Evolutionary conservation across 345 rosid genomes (phyloP).

Genomic region (Corymbia maculata): DNA sequence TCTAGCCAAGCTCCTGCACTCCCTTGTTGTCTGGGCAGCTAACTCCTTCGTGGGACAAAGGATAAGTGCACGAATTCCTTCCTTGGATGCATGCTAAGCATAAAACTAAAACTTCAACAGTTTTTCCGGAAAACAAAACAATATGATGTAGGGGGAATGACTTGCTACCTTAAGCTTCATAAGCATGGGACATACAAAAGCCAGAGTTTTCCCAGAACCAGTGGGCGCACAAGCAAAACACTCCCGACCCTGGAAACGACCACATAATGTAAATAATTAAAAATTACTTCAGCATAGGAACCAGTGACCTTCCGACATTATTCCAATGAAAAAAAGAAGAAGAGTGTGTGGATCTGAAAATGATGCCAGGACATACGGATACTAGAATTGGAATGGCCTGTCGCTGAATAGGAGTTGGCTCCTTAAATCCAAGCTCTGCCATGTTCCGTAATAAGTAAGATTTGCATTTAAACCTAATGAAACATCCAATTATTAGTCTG

Average conservation of each 20-base stretch:
- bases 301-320: not conserved
- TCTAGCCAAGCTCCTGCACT: constrained; percentile 77
- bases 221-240: constrained; percentile 98
- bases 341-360: not conserved
- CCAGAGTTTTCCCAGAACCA: constrained; percentile 93
- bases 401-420: constrained; percentile 97
- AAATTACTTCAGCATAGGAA: not conserved
- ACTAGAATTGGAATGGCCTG: constrained; percentile 89
- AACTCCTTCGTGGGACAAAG: constrained; percentile 88
- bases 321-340: not conserved
- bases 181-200: constrained; percentile 88
- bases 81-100: constrained; percentile 44
- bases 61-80: constrained; percentile 78
- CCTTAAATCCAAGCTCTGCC: constrained; percentile 73
- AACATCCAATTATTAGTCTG: not conserved
- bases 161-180: constrained; percentile 76
- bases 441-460: constrained; percentile 55
- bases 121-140: not conserved
- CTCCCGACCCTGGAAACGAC: constrained; percentile 54
- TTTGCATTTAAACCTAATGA: constrained; percentile 60
- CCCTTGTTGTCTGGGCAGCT: constrained; percentile 85
- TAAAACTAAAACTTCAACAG: not conserved
- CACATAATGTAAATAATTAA: not conserved
- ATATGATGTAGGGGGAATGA: not conserved
- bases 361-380: constrained; percentile 47